Conservation (phyloP, 345 rosid genomes). For the Abelmoschus esculentus region DNA sequence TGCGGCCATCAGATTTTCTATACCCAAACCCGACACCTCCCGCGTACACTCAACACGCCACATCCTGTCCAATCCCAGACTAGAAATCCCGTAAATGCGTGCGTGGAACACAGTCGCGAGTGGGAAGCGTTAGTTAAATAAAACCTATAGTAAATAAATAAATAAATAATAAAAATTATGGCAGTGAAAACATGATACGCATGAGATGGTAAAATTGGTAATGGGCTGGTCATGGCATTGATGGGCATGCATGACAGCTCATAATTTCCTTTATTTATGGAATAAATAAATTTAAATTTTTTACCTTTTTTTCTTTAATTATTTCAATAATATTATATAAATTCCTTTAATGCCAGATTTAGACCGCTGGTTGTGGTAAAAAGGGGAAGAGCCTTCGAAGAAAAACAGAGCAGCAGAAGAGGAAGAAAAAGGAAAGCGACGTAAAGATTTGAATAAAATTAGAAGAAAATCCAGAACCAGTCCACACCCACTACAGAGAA, state of each 20-base stretch:
- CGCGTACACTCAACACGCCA: neutral
- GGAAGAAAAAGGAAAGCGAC: slow-evolving; percentile 13
- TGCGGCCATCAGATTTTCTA: neutral
- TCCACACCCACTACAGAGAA: neutral
- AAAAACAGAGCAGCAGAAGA: neutral
- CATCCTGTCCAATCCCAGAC: too few relatives aligned
- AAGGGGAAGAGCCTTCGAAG: slow-evolving; percentile 20
- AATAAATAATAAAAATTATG: neutral
- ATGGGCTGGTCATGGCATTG: slow-evolving; percentile 30
- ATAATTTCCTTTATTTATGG: neutral
- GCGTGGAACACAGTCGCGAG: too few relatives aligned
- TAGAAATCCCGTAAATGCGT: too few relatives aligned
- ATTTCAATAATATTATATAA: too few relatives aligned
- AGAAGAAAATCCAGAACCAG: neutral
- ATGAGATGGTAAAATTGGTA: slow-evolving; percentile 23
- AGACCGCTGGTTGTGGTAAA: slow-evolving; percentile 24
- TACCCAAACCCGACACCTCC: neutral
- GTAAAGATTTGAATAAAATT: slow-evolving; percentile 10
- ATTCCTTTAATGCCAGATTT: slow-evolving; percentile 13
- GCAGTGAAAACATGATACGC: slow-evolving; percentile 24
- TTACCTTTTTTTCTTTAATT: neutral
- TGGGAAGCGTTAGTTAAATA: neutral
- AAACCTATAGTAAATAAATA: neutral
- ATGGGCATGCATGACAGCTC: slow-evolving; percentile 30
- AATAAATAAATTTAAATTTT: neutral